phyloP scores from a whole-genome alignment of 768 basidiomycete genomes.

The Tricholoma sp. region DNA sequence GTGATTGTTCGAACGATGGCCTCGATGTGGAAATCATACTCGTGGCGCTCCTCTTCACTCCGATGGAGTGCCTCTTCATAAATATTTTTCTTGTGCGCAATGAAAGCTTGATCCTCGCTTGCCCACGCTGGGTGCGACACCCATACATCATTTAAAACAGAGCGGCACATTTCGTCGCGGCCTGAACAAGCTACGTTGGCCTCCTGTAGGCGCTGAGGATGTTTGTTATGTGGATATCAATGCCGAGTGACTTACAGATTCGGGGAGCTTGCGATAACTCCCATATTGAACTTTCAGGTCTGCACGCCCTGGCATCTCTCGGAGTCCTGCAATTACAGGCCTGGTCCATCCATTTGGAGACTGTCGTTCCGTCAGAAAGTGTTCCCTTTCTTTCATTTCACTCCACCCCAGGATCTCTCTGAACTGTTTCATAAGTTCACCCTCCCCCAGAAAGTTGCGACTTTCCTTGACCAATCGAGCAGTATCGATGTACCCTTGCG shows the following conservation, averaged over 20 bases:
- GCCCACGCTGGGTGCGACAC: constrained; percentile 96
- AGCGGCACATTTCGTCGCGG: constrained; percentile 94
- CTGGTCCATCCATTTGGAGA: constrained; percentile 46
- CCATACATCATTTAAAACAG: constrained; percentile 98
- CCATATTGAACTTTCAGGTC: constrained; percentile 75
- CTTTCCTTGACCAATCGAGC: constrained; percentile 79
- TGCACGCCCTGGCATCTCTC: constrained; percentile 47
- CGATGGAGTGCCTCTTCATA: constrained; percentile 97
- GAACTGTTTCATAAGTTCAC: constrained; percentile 77
- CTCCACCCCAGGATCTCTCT: constrained; percentile 88
- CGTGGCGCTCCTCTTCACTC: constrained; percentile 96
- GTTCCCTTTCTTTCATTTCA: constrained; percentile 59
- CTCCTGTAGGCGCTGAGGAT: constrained; percentile 47
- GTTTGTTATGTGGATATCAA: neutral
- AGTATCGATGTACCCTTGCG: constrained; percentile 89
- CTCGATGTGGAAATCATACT: constrained; percentile 98
- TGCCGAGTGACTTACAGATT: constrained; percentile 48
- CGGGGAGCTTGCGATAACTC: constrained; percentile 84
- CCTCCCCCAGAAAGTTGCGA: constrained; percentile 68
- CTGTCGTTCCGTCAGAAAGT: constrained; percentile 43
- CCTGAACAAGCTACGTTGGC: constrained; percentile 87
- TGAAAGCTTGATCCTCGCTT: constrained; percentile 89
- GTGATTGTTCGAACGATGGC: constrained; percentile 88
- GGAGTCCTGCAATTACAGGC: constrained; percentile 38
- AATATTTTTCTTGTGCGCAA: constrained; percentile 88